phyloP scores from a whole-genome alignment of 495 filamentous ascomycete species.

The Echria macrotheca region DNA sequence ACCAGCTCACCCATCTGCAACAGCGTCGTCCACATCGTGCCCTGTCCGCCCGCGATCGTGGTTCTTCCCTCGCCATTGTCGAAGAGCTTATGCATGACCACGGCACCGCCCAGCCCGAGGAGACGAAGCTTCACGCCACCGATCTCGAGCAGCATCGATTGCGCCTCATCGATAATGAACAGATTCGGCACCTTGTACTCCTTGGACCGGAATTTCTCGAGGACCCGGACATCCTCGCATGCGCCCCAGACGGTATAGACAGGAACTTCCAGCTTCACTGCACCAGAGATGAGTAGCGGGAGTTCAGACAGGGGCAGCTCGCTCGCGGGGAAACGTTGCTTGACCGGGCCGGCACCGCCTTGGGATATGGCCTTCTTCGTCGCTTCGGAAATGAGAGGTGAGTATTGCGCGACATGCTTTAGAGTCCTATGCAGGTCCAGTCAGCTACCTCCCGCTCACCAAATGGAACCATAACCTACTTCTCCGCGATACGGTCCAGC shows the following conservation, averaged over 20 bases:
- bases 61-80: slow-evolving; percentile 98
- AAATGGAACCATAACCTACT: slow-evolving; percentile 56
- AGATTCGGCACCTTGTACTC: slow-evolving; percentile 98
- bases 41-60: slow-evolving; percentile 96
- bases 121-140: slow-evolving; percentile 95
- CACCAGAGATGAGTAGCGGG: slow-evolving; percentile 81
- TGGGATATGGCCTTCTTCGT: slow-evolving; percentile 77
- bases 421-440: slow-evolving; percentile 61
- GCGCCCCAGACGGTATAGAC: slow-evolving; percentile 99
- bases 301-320: slow-evolving; percentile 94
- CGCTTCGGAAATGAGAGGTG: slow-evolving; percentile 80
- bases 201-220: slow-evolving; percentile 96
- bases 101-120: slow-evolving; percentile 88
- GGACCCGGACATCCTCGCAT: slow-evolving; percentile 94
- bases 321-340: slow-evolving; percentile 68
- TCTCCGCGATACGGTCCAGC: slow-evolving; percentile 95
- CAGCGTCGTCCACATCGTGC: slow-evolving; percentile 99
- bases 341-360: slow-evolving; percentile 59
- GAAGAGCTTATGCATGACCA: slow-evolving; percentile 99
- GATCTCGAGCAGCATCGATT: slow-evolving; percentile 86
- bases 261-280: slow-evolving; percentile 83
- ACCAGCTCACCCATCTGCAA: slow-evolving; percentile 98
- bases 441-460: background rate
- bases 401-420: slow-evolving; percentile 98
- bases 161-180: slow-evolving; percentile 96